Base-by-base conservation (phyloP, 1,284 basidiomycete genomes). In the Rhodofomes roseus region DNA sequence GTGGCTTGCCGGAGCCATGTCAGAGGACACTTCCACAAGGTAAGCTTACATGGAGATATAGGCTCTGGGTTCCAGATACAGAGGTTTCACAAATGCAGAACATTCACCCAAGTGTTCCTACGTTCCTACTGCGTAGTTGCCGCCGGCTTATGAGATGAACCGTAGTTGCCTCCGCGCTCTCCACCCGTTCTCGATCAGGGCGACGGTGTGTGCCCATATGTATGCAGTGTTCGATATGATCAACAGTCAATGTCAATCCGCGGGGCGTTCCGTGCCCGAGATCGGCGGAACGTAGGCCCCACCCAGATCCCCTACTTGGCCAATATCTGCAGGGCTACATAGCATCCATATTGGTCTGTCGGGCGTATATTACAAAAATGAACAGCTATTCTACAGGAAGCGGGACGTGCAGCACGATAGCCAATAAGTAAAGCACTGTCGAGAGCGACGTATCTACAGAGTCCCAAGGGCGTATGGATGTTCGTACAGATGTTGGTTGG, bases 351-450 rank as follows among this genome's bases (percentile, higher is more conserved):
- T 36, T 22, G 31, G 36, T 52, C 14, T 34, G 18, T 4, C 18
- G 20, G 50, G 36, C 57, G 64, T 69, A 69, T 67, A 66, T 65
- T 69, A 69, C 67, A 69, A 1, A 51, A 23, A 48, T 12, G 54
- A 60, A 65, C 64, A 64, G 62, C 58, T 69, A 69, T 69, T 62
- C 66, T 69, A 69, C 67, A 69, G 59, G 65, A 66, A 66, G 57
- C 61, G 57, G 62, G 64, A 54, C 27, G 50, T 63, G 62, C 64
- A 62, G 63, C 65, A 65, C 67, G 67, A 63, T 61, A 62, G 63
- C 62, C 41, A 69, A 68, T 68, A 68, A 68, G 62, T 69, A 60
- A 52, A 52, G 66, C 40, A 56, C 44, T 56, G 64, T 62, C 59
- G 61, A 56, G 63, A 61, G 62, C 63, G 66, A 60, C 55, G 63